Base-by-base conservation (phyloP, 2,329 filamentous ascomycete species). In the Penicillium hesseltinei region DNA sequence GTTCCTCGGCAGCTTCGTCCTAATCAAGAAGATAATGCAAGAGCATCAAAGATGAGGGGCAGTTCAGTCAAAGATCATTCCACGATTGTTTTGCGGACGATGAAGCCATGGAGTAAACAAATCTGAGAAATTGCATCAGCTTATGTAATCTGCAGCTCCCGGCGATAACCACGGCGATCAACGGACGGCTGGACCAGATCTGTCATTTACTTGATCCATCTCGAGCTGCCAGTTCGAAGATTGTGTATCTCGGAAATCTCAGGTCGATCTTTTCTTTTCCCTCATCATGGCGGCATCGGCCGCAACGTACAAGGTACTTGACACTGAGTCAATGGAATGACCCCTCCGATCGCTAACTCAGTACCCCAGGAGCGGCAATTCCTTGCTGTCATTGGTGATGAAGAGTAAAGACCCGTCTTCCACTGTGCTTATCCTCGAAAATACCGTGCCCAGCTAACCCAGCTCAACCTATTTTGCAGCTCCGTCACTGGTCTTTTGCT, bases 371-470 rank as follows among this genome's bases (percentile, higher is more conserved):
- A 97, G 78, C 86, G 94, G 70, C 89, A 99, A 78, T 96, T 99
- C 73, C 86, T 99, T 58, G 94, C 94, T 63, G 93, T 99, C 48
- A 99, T 99, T 73, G 94, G 94, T 51, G 94, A 99, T 76, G 94
- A 99, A 86, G 94, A 77, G 75, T 77, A 70, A 66, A 43, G 19
- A 33, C 50, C 45, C 17, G 44, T 38, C 2, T 4, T 33, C 11
- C 2, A 17, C 5, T 19, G 10, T 46, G 23, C 10, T 17, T 9
- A 48, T 15, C 21, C 9, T 44, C 33, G 17, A 35, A 38, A 23
- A 10, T 2, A n/a, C 23, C 8, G 5, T 11, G 2, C 13, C 21
- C 9, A 54, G 52, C 66, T 68, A 63, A 73, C 49, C 23, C 56
- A n/a, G 49, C 17, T 27, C 43, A 10, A 36, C 25, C 29, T 40